Conservation (phyloP, 768 basidiomycete species). For the Epithele typhae region DNA sequence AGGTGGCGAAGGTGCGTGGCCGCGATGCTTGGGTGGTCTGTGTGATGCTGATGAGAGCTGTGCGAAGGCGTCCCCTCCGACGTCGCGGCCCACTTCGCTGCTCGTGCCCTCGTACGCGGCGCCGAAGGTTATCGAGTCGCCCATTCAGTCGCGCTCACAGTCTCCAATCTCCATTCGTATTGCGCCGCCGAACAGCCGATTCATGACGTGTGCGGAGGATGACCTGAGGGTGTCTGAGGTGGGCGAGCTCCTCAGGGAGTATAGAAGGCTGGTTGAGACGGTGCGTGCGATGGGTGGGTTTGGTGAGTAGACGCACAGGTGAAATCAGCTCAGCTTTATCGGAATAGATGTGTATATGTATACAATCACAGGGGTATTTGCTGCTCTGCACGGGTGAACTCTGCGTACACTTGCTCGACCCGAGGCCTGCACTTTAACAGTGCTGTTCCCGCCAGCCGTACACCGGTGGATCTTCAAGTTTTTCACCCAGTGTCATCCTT, state of each 20-base stretch:
- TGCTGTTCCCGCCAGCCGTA: no score
- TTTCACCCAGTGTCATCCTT: no score
- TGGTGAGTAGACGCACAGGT: constrained; percentile 21
- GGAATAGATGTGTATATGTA: no score
- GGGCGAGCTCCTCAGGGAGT: constrained; percentile 74
- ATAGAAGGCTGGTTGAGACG: constrained; percentile 70
- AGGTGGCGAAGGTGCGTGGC: constrained; percentile 15
- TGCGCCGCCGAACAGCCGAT: constrained; percentile 62
- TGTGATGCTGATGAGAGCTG: neutral
- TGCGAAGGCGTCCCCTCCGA: constrained; percentile 31
- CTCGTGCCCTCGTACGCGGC: constrained; percentile 25
- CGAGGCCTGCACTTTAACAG: no score
- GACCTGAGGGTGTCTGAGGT: constrained; percentile 84
- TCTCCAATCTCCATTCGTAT: constrained; percentile 41
- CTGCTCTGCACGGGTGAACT: no score
- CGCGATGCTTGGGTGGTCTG: neutral
- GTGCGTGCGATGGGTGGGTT: constrained; percentile 60
- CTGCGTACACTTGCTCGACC: no score
- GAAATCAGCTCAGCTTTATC: no score
- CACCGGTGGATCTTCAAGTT: no score
- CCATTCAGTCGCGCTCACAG: constrained; percentile 34
- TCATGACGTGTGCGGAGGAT: constrained; percentile 66
- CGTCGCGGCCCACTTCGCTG: constrained; percentile 38
- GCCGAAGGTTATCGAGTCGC: constrained; percentile 33
- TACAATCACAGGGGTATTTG: no score